Conservation (phyloP, 768 basidiomycete genomes). For the Psilocybe cubensis region DNA sequence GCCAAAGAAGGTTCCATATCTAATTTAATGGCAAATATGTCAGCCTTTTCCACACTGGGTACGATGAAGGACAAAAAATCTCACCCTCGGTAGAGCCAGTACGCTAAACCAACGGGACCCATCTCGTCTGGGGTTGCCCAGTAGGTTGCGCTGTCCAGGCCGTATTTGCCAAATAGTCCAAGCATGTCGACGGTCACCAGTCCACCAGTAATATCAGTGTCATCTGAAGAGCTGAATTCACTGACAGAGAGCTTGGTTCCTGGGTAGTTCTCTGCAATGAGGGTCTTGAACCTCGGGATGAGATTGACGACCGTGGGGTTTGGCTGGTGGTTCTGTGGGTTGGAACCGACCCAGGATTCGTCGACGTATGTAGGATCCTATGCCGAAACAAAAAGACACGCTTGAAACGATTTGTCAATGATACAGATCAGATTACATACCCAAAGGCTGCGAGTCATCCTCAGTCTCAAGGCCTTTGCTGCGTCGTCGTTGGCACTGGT, state of each 20-base stretch:
- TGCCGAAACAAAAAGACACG: too few relatives aligned
- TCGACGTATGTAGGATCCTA: slow-evolving; percentile 54
- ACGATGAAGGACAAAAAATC: not conserved
- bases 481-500: slow-evolving; percentile 55
- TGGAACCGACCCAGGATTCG: slow-evolving; percentile 53
- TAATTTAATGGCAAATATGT: slow-evolving; percentile 15
- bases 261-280: slow-evolving; percentile 54
- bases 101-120: slow-evolving; percentile 53
- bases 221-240: slow-evolving; percentile 52
- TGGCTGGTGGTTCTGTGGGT: slow-evolving; percentile 49
- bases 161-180: slow-evolving; percentile 53
- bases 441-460: slow-evolving; percentile 55
- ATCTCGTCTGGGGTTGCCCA: slow-evolving; percentile 51
- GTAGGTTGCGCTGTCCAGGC: slow-evolving; percentile 56
- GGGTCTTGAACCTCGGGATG: slow-evolving; percentile 52
- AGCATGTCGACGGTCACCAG: slow-evolving; percentile 52
- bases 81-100: slow-evolving; percentile 60
- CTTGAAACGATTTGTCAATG: too few relatives aligned
- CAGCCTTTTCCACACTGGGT: not conserved
- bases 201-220: slow-evolving; percentile 58
- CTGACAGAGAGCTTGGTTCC: slow-evolving; percentile 58
- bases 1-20: slow-evolving; percentile 52
- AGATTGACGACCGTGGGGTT: slow-evolving; percentile 46
- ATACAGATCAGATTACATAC: slow-evolving; percentile 24
- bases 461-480: slow-evolving; percentile 53